Evolutionary conservation across 2,329 filamentous ascomycete species (phyloP).

Genomic region (Cladophialophora psammophila): DNA sequence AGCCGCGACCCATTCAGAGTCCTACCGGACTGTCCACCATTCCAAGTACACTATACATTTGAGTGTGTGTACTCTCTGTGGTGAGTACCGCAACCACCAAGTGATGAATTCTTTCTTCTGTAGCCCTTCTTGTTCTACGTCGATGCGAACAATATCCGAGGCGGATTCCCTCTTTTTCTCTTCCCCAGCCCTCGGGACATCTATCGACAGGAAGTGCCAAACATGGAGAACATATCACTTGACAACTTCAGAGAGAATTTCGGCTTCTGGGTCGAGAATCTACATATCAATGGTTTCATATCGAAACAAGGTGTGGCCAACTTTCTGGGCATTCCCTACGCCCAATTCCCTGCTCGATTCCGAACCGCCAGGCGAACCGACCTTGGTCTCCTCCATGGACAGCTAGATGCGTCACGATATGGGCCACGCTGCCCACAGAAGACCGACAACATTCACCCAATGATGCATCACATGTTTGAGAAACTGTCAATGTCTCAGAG

Average conservation of each 20-base stretch:
- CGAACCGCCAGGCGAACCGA: slow-evolving; percentile 4
- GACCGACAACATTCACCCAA: slow-evolving; percentile 80
- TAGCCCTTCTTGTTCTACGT: background rate
- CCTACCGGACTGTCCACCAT: background rate
- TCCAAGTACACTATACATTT: background rate
- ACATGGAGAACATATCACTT: slow-evolving; percentile 3
- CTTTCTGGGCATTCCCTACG: slow-evolving; percentile 17
- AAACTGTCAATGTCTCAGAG: slow-evolving; percentile 6
- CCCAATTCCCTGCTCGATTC: slow-evolving; percentile 22
- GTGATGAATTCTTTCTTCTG: background rate
- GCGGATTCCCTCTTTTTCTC: background rate
- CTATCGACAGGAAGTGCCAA: background rate
- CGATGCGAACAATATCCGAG: background rate
- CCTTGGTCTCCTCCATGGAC: background rate
- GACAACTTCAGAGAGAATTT: slow-evolving; percentile 4
- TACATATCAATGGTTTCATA: background rate
- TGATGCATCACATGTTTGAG: slow-evolving; percentile 68
- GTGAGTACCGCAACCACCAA: background rate
- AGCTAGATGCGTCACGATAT: slow-evolving; percentile 13
- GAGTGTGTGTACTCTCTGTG: background rate
- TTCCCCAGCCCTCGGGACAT: background rate
- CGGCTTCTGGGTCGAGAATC: background rate
- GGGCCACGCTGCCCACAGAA: slow-evolving; percentile 49
- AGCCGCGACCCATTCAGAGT: background rate
- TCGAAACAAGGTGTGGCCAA: slow-evolving; percentile 15